phyloP scores from a whole-genome alignment of 192 early-diverging fungal genomes.

The Linnemannia elongata region DNA sequence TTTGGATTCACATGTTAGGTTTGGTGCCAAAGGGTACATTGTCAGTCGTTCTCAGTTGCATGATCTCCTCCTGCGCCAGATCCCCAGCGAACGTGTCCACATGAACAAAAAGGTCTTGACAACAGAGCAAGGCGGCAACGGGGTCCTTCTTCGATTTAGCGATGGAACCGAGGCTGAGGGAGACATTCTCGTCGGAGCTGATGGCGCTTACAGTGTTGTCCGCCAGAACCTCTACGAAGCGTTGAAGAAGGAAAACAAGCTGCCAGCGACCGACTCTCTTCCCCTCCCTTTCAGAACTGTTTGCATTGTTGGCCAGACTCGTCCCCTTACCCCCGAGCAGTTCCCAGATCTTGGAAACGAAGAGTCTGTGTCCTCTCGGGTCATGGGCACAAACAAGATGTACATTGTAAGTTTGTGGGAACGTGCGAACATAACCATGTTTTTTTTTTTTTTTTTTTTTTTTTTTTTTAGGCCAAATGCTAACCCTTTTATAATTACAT shows the following conservation, averaged over 20 bases:
- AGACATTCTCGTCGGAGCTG: constrained; percentile 47
- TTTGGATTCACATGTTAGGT: too few species aligned
- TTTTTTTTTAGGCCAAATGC: too few species aligned
- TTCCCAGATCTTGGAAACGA: constrained; percentile 2
- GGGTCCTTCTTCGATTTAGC: constrained; percentile 20
- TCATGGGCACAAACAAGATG: neutral
- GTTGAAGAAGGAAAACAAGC: neutral
- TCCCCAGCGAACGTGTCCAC: constrained; percentile 15
- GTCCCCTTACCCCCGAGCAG: neutral
- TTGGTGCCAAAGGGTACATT: too few species aligned
- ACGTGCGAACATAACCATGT: too few species aligned
- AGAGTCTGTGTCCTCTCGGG: neutral
- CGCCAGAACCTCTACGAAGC: constrained; percentile 12
- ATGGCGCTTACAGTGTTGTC: constrained; percentile 22
- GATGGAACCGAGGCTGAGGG: constrained; percentile 29
- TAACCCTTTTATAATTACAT: too few species aligned
- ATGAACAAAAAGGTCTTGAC: constrained; percentile 21
- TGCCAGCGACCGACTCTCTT: constrained; percentile 6
- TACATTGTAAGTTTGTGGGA: constrained; percentile 3
- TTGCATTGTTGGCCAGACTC: constrained; percentile 19
- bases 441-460: too few species aligned
- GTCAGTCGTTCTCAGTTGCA: too few species aligned
- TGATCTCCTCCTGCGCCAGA: neutral
- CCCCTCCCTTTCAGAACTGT: constrained; percentile 13
- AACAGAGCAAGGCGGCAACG: constrained; percentile 11